Evolutionary conservation across 768 basidiomycete species (phyloP).

Genomic region (Hortiboletus campestris): DNA sequence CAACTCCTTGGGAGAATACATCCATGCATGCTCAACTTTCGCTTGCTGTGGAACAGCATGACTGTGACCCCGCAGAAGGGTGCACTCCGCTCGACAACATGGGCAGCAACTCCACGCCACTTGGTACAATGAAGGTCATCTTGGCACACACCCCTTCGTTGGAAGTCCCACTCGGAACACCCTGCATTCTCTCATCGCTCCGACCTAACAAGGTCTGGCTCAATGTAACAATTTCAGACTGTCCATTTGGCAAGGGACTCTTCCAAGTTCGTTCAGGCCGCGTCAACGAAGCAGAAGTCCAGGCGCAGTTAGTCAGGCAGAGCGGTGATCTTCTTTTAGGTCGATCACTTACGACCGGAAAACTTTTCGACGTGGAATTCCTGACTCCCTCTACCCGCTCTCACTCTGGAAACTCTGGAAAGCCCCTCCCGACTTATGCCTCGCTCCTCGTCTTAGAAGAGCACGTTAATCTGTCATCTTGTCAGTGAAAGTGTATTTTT

Average conservation of each 20-base stretch:
- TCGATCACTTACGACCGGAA: conserved; percentile 18
- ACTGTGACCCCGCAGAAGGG: not conserved
- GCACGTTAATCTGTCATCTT: conserved; percentile 2
- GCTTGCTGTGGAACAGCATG: not conserved
- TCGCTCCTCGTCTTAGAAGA: conserved; percentile 14
- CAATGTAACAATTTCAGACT: conserved; percentile 12
- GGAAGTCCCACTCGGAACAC: not conserved
- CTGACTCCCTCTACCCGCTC: conserved; percentile 5
- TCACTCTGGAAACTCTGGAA: not conserved
- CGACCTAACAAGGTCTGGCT: conserved; percentile 6
- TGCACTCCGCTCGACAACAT: too few relatives aligned
- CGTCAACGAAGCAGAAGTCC: not conserved
- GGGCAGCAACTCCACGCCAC: not conserved
- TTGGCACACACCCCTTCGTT: conserved; percentile 2
- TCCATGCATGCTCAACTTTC: conserved; percentile 13
- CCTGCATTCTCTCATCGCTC: not conserved
- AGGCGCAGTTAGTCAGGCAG: conserved; percentile 3
- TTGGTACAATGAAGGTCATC: not conserved
- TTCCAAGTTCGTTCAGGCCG: not conserved
- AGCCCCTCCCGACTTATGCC: conserved; percentile 9
- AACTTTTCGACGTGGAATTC: conserved; percentile 20
- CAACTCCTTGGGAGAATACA: conserved; percentile 11
- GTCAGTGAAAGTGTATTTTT: conserved; percentile 2
- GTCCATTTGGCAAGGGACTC: conserved; percentile 16
- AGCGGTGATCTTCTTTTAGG: conserved; percentile 4